Conservation (phyloP, 495 filamentous ascomycete species). For the Clohesyomyces aquaticus region DNA sequence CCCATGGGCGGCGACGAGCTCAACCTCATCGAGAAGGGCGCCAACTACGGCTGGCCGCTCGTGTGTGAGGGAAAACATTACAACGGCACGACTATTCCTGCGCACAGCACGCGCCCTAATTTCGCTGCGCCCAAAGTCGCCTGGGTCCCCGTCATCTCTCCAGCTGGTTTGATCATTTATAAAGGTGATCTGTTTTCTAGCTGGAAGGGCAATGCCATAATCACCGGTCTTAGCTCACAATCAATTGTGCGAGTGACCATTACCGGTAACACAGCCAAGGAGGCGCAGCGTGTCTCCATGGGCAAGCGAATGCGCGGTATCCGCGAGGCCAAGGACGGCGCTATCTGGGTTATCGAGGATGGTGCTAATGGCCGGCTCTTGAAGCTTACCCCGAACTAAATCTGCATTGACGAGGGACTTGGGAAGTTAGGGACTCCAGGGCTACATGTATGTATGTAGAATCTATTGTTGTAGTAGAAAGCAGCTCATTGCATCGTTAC, state of each 20-base stretch:
- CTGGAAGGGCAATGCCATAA: constrained; percentile 29
- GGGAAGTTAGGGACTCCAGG: constrained; percentile 1
- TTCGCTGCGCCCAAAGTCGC: constrained; percentile 18
- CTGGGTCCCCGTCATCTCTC: constrained; percentile 28
- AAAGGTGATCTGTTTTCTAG: constrained; percentile 23
- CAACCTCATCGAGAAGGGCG: constrained; percentile 22
- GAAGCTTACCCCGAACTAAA: constrained; percentile 27
- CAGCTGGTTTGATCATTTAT: constrained; percentile 28
- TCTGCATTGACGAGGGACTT: constrained; percentile 11
- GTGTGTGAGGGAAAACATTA: constrained; percentile 24
- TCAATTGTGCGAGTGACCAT: constrained; percentile 25
- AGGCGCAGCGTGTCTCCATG: constrained; percentile 27
- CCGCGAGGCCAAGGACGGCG: constrained; percentile 24
- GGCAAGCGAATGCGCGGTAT: constrained; percentile 27
- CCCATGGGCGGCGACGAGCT: constrained; percentile 29
- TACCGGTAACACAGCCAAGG: constrained; percentile 19
- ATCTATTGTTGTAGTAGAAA: not conserved
- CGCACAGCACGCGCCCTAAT: constrained; percentile 26
- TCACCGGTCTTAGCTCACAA: constrained; percentile 21
- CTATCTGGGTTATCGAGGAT: constrained; percentile 27
- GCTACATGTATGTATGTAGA: constrained; percentile 9
- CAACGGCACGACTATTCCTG: constrained; percentile 16
- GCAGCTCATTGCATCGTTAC: not conserved
- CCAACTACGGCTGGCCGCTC: constrained; percentile 27
- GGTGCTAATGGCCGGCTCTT: constrained; percentile 21